Conservation (phyloP, 2,329 filamentous ascomycete species). For the Colletotrichum cuscutae region DNA sequence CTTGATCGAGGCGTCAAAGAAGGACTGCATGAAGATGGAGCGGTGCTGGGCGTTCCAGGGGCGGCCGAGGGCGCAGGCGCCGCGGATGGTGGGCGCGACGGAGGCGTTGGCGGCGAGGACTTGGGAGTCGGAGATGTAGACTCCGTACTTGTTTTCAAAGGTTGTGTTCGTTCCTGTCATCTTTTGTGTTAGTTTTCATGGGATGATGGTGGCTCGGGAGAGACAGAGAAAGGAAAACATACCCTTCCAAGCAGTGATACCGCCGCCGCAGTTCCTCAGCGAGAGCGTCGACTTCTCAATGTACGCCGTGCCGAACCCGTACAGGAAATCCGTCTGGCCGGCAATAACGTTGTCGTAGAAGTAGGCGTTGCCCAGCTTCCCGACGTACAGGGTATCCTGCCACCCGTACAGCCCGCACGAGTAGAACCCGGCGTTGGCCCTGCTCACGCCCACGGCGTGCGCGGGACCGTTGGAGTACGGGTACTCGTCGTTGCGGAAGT, state of each 20-base stretch:
- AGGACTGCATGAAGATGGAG: slow-evolving; percentile 65
- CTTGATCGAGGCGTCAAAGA: slow-evolving; percentile 64
- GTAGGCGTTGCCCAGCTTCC: slow-evolving; percentile 65
- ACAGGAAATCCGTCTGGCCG: slow-evolving; percentile 75
- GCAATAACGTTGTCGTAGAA: slow-evolving; percentile 70
- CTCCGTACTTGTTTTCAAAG: slow-evolving; percentile 73
- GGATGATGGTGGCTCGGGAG: no score
- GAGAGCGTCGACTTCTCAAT: slow-evolving; percentile 63
- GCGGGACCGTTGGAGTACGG: slow-evolving; percentile 63
- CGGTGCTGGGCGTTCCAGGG: slow-evolving; percentile 70
- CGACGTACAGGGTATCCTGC: slow-evolving; percentile 67
- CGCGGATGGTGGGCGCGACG: slow-evolving; percentile 47
- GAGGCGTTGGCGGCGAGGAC: slow-evolving; percentile 65
- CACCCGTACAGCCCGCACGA: slow-evolving; percentile 74
- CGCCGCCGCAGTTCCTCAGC: slow-evolving; percentile 71
- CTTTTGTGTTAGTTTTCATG: neutral
- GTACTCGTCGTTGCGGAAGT: slow-evolving; percentile 70
- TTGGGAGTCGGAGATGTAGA: slow-evolving; percentile 68
- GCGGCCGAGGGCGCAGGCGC: slow-evolving; percentile 67
- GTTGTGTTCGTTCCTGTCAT: slow-evolving; percentile 65
- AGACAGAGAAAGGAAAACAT: slow-evolving; percentile 31
- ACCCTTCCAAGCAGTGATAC: slow-evolving; percentile 77
- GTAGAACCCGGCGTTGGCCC: slow-evolving; percentile 75
- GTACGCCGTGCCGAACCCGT: slow-evolving; percentile 74
- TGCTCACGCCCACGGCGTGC: slow-evolving; percentile 68